These are phyloP conservation scores for Sapria himalayana DNA, from an alignment of 345 rosid species.

Conservation along the genomic window DNA sequence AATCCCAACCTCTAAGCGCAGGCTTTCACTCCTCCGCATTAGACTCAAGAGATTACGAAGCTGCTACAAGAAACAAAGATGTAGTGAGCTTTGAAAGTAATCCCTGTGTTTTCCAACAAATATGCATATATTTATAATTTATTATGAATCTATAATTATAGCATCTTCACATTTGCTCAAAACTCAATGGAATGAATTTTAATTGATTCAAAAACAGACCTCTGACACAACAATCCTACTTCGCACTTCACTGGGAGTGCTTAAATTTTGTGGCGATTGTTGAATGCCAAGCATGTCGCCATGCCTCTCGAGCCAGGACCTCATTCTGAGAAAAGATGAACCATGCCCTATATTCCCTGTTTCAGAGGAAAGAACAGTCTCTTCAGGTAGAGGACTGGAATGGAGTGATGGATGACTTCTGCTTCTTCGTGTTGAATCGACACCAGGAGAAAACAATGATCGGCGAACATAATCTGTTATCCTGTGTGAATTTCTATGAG, in stretches of 20 bases:
- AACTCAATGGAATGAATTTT: background rate
- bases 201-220: slow-evolving; percentile 27
- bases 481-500: slow-evolving; percentile 28
- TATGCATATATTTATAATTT: no score
- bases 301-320: slow-evolving; percentile 35
- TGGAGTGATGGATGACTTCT: slow-evolving; percentile 14
- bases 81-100: slow-evolving; percentile 9
- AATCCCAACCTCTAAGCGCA: slow-evolving; percentile 56
- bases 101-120: background rate
- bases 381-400: slow-evolving; percentile 23
- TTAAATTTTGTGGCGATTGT: slow-evolving; percentile 30
- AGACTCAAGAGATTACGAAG: slow-evolving; percentile 61
- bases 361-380: slow-evolving; percentile 25
- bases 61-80: slow-evolving; percentile 17
- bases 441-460: slow-evolving; percentile 31
- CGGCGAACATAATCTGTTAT: slow-evolving; percentile 49
- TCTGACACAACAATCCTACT: slow-evolving; percentile 46
- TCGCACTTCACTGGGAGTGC: slow-evolving; percentile 52
- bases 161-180: background rate
- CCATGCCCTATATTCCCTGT: slow-evolving; percentile 25
- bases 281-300: slow-evolving; percentile 32
- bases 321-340: slow-evolving; percentile 32
- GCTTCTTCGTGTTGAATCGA: slow-evolving; percentile 31
- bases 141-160: background rate
- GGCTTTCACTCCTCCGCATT: slow-evolving; percentile 61